These are phyloP conservation scores for Coffea humblotiana DNA, from an alignment of 305 asterid genomes.

Conservation along the genomic window DNA sequence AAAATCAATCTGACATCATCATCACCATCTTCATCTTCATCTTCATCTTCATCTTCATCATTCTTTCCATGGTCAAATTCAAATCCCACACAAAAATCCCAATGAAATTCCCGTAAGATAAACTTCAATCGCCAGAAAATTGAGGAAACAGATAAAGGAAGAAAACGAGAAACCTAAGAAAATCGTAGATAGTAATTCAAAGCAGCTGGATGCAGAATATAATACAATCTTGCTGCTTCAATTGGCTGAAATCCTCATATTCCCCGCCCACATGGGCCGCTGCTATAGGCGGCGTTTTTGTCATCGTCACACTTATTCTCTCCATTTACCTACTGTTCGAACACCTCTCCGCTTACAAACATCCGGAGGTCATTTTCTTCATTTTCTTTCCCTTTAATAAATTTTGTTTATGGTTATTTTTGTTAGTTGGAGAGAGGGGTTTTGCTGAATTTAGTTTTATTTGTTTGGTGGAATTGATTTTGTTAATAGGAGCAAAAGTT, in stretches of 20 bases:
- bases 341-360: conserved; percentile 85
- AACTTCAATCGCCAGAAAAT: neutral
- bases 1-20: neutral
- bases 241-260: conserved; percentile 43
- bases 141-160: neutral
- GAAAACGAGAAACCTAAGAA: neutral
- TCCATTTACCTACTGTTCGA: conserved; percentile 78
- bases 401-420: neutral
- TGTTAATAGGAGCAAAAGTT: conserved; percentile 88
- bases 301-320: conserved; percentile 57
- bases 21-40: neutral
- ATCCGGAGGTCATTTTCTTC: conserved; percentile 66
- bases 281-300: conserved; percentile 66
- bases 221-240: conserved; percentile 25
- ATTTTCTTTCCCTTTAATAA: neutral
- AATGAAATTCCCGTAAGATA: conserved; percentile 3
- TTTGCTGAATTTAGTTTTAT: neutral
- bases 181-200: neutral
- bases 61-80: conserved; percentile 4
- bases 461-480: conserved; percentile 17
- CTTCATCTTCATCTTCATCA: neutral
- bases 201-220: conserved; percentile 28
- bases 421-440: neutral
- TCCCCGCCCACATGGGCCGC: conserved; percentile 87
- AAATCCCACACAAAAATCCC: neutral